A percentile compares a stretch with the other conserved stretches of the same genome.
Evolutionary conservation across 2,329 filamentous ascomycete species (phyloP).

Genomic region (Exophiala calicioides): DNA sequence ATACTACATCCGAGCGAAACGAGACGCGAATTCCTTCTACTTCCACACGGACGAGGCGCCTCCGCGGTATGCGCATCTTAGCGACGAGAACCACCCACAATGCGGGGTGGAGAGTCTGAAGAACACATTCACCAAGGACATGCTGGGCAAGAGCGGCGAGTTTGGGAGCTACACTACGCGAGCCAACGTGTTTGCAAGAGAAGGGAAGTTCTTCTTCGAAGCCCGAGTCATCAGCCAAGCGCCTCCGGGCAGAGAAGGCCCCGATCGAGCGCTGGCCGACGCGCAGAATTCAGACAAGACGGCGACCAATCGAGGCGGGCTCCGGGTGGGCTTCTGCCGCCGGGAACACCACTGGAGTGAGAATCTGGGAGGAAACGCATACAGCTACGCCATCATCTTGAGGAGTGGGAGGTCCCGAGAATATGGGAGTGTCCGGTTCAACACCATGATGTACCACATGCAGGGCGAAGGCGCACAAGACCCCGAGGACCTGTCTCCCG

Average conservation of each 20-base stretch:
- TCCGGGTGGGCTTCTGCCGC: conserved; percentile 50
- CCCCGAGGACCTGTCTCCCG: conserved; percentile 77
- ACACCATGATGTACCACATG: conserved; percentile 94
- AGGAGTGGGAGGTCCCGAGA: conserved; percentile 39
- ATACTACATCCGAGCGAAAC: conserved; percentile 31
- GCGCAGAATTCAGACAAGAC: conserved; percentile 27
- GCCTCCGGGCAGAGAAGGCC: conserved; percentile 60
- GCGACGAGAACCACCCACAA: conserved; percentile 71
- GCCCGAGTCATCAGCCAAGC: conserved; percentile 70
- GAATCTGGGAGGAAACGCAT: conserved; percentile 30
- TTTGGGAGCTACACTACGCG: conserved; percentile 77
- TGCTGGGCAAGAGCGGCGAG: conserved; percentile 78
- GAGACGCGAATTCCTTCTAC: conserved; percentile 30
- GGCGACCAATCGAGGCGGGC: conserved; percentile 43
- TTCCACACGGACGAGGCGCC: conserved; percentile 67
- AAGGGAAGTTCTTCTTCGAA: conserved; percentile 93
- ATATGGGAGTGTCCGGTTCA: conserved; percentile 70
- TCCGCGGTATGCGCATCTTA: conserved; percentile 81
- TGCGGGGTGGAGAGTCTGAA: conserved; percentile 67
- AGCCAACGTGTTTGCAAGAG: conserved; percentile 84
- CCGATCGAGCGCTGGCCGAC: conserved; percentile 29
- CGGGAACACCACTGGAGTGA: conserved; percentile 39
- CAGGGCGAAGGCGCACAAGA: conserved; percentile 86
- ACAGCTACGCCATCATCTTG: conserved; percentile 31
- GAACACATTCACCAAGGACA: conserved; percentile 74